phyloP scores from a whole-genome alignment of 2,329 filamentous ascomycete genomes.

The Emergomyces pasteurianus region DNA sequence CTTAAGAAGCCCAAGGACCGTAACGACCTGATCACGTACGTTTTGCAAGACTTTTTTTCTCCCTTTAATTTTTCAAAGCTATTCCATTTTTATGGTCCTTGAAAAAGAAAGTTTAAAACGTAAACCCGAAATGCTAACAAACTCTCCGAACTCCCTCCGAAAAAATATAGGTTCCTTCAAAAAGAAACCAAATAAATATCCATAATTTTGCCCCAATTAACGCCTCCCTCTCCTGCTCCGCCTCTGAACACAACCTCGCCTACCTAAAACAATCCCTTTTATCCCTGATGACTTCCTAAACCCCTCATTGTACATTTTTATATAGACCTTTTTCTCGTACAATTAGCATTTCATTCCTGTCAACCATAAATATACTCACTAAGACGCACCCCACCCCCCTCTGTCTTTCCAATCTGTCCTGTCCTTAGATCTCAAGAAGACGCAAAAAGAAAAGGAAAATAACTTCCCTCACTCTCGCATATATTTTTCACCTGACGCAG shows the following conservation, averaged over 20 bases:
- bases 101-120: neutral
- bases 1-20: slow-evolving; percentile 99
- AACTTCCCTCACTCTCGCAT: neutral
- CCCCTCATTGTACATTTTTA: neutral
- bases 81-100: neutral
- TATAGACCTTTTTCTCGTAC: neutral
- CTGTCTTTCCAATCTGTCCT: no score
- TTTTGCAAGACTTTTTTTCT: slow-evolving; percentile 17
- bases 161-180: slow-evolving; percentile 18
- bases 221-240: neutral
- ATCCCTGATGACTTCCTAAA: neutral
- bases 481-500: neutral
- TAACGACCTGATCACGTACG: slow-evolving; percentile 95
- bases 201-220: neutral
- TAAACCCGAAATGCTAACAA: neutral
- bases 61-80: neutral
- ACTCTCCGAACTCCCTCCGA: slow-evolving; percentile 4
- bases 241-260: slow-evolving; percentile 14
- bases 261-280: slow-evolving; percentile 5
- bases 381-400: neutral
- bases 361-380: neutral
- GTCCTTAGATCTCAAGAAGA: no score
- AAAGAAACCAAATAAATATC: slow-evolving; percentile 18
- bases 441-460: neutral
- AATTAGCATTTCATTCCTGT: neutral